Evolutionary conservation across 352 stramenopile species (phyloP).

Genomic region (Globisporangium emineosum): DNA sequence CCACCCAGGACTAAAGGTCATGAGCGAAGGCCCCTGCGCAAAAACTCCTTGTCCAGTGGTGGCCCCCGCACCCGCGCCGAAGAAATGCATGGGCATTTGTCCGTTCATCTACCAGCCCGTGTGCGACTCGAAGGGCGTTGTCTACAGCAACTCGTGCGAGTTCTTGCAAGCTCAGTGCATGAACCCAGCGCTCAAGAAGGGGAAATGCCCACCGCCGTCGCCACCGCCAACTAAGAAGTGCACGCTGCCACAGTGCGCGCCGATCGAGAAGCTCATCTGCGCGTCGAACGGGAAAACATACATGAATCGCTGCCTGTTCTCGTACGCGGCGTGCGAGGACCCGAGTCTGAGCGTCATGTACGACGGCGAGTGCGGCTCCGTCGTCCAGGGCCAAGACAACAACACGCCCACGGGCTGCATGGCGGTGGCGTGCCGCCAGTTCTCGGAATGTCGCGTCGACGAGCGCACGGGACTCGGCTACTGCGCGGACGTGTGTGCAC

Average conservation of each 20-base stretch:
- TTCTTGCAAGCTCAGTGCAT: slow-evolving; percentile 39
- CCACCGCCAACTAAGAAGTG: not conserved
- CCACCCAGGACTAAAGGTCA: not conserved
- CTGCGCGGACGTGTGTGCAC: slow-evolving; percentile 47
- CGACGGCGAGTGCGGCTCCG: slow-evolving; percentile 2
- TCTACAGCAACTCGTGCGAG: slow-evolving; percentile 48
- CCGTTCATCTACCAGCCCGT: slow-evolving; percentile 30
- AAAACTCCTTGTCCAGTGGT: not conserved
- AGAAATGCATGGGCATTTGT: not conserved
- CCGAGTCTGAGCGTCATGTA: slow-evolving; percentile 1
- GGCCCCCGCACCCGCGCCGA: not conserved
- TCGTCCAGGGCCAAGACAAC: not conserved
- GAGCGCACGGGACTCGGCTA: slow-evolving; percentile 33
- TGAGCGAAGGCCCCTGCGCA: slow-evolving; percentile 13
- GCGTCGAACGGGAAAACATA: slow-evolving; percentile 19
- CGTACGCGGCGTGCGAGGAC: slow-evolving; percentile 10
- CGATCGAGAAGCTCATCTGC: slow-evolving; percentile 14
- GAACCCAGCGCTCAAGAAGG: slow-evolving; percentile 5
- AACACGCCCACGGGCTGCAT: slow-evolving; percentile 19
- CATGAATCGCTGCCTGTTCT: slow-evolving; percentile 14
- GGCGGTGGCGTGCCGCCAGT: slow-evolving; percentile 37
- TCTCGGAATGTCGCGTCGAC: slow-evolving; percentile 44
- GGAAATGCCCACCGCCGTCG: not conserved
- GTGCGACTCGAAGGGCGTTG: slow-evolving; percentile 42
- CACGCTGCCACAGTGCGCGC: slow-evolving; percentile 3